These are phyloP conservation scores for Skeletonema tropicum DNA, from an alignment of 108 stramenopile species.

Conservation along the genomic window DNA sequence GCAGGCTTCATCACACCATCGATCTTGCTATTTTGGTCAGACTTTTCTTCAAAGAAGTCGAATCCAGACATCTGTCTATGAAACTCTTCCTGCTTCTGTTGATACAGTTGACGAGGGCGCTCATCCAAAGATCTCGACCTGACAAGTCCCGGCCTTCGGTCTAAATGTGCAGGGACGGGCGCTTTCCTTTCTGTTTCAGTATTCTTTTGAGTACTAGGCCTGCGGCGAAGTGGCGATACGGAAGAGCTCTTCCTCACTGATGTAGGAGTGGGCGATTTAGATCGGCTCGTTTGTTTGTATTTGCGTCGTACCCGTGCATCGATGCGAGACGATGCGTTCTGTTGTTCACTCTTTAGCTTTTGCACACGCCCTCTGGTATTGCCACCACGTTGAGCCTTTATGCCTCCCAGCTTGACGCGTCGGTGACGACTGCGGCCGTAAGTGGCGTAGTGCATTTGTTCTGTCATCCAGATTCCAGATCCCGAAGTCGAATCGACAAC, in stretches of 20 bases:
- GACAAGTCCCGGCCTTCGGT: background rate
- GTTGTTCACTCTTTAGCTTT: background rate
- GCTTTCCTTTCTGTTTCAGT: background rate
- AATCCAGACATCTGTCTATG: background rate
- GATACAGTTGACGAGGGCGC: background rate
- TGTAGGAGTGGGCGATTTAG: background rate
- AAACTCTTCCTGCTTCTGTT: background rate
- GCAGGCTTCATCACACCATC: background rate
- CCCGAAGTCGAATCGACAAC: background rate
- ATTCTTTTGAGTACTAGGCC: background rate
- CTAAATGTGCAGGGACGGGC: background rate
- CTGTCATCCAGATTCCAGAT: background rate
- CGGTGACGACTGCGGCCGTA: background rate
- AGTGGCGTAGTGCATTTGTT: slow-evolving; percentile 3
- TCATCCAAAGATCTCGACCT: background rate
- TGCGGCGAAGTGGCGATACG: background rate
- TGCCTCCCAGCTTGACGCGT: background rate
- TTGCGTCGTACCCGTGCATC: background rate
- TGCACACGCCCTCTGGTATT: background rate
- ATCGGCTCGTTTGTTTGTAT: background rate
- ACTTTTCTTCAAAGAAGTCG: background rate
- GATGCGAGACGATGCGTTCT: background rate
- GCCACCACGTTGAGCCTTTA: background rate
- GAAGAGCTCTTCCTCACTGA: background rate
- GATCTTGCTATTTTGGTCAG: background rate